These are phyloP conservation scores for Alternaria panax DNA, from an alignment of 2,329 filamentous ascomycete genomes.

Conservation along the genomic window DNA sequence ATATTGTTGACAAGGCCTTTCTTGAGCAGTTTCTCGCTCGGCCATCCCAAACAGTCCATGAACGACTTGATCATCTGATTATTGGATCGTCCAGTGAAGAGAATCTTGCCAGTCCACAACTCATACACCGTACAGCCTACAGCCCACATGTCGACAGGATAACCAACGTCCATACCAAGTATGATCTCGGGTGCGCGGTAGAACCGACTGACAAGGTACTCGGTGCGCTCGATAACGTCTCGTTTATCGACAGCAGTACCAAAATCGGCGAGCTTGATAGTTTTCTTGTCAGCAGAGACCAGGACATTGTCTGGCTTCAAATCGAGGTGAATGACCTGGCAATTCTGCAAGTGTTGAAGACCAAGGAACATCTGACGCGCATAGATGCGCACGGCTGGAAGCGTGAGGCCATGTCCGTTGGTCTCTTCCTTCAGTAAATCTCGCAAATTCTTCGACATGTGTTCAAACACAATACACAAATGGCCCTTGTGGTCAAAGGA, in stretches of 20 bases:
- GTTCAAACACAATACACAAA: conserved; percentile 96
- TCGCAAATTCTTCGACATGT: conserved; percentile 81
- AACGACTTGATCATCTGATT: conserved; percentile 98
- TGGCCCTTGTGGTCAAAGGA: conserved; percentile 95
- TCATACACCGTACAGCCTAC: conserved; percentile 97
- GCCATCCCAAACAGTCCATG: conserved; percentile 93
- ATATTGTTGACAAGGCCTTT: conserved; percentile 72
- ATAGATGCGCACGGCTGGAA: conserved; percentile 85
- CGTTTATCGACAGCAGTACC: conserved; percentile 93
- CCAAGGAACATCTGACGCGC: conserved; percentile 94
- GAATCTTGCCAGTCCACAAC: conserved; percentile 94
- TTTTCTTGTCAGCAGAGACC: conserved; percentile 62
- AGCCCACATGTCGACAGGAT: conserved; percentile 96
- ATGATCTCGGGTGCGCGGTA: conserved; percentile 98
- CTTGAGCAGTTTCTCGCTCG: conserved; percentile 87
- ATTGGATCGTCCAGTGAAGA: conserved; percentile 94
- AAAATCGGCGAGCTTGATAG: conserved; percentile 94
- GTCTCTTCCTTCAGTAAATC: conserved; percentile 91
- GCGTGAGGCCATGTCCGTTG: conserved; percentile 83
- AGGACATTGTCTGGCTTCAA: conserved; percentile 98
- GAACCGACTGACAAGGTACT: conserved; percentile 95
- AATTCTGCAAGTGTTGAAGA: conserved; percentile 85
- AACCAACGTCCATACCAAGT: conserved; percentile 93
- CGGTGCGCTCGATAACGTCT: conserved; percentile 84
- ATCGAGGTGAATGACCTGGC: conserved; percentile 93